Evolutionary conservation across 202 grass and related monocot genomes (phyloP).

Genomic region (Zizania palustris): DNA sequence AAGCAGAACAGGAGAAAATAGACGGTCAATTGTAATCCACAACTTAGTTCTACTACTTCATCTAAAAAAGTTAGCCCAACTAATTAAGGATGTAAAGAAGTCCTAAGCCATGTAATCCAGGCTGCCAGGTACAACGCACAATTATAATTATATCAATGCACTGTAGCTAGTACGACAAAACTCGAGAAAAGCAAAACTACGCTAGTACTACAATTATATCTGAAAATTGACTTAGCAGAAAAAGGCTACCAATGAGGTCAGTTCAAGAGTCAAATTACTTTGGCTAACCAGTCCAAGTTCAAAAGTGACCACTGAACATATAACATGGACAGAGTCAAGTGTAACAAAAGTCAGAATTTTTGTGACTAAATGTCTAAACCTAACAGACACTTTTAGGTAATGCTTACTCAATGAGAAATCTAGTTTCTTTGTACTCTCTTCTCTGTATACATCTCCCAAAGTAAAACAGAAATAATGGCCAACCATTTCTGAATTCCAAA

Average conservation of each 20-base stretch:
- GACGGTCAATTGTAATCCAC: neutral
- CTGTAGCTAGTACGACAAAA: neutral
- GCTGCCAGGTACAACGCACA: neutral
- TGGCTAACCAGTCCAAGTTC: slow-evolving; percentile 19
- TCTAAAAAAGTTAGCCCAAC: neutral
- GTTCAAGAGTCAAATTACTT: slow-evolving; percentile 15
- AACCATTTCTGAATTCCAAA: neutral
- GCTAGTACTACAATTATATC: neutral
- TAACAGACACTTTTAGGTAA: neutral
- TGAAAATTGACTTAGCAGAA: slow-evolving; percentile 9
- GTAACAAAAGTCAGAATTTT: neutral
- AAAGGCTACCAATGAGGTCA: neutral
- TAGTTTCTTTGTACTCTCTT: neutral
- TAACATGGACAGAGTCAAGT: neutral
- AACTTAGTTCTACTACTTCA: neutral
- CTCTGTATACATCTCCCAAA: neutral
- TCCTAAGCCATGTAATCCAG: neutral
- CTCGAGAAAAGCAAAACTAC: neutral
- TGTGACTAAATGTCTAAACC: neutral
- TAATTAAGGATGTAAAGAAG: neutral
- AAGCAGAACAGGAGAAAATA: slow-evolving; percentile 24
- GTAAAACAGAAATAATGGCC: slow-evolving; percentile 26
- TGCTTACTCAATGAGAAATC: neutral
- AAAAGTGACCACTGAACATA: neutral
- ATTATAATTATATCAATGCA: neutral